These are phyloP conservation scores for Eutypa lata DNA, from an alignment of 2,329 filamentous ascomycete genomes.

Conservation along the genomic window DNA sequence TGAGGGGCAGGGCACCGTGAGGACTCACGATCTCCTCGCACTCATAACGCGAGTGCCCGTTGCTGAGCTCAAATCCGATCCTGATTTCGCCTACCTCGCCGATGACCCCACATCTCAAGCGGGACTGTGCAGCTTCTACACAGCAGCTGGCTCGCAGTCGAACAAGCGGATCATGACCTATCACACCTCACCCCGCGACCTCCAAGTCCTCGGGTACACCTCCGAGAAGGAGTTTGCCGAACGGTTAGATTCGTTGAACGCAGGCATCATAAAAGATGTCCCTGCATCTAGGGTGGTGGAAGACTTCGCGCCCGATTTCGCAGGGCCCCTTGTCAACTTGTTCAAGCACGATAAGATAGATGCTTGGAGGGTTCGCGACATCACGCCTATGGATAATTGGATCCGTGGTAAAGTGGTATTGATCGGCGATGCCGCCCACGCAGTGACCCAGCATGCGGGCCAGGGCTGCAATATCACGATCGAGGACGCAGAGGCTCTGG, in stretches of 20 bases:
- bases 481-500: conserved; percentile 21
- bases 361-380: conserved; percentile 18
- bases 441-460: conserved; percentile 17
- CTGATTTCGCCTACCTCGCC: conserved; percentile 13
- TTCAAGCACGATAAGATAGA: conserved; percentile 15
- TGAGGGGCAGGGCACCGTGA: conserved; percentile 6
- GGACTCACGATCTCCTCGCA: conserved; percentile 8
- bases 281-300: conserved; percentile 11
- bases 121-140: conserved; percentile 12
- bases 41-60: conserved; percentile 17
- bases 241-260: conserved; percentile 14
- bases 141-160: conserved; percentile 3
- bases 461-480: conserved; percentile 22
- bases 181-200: conserved; percentile 11
- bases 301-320: conserved; percentile 13
- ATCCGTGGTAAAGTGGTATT: conserved; percentile 17
- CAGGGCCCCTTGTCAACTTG: conserved; percentile 10
- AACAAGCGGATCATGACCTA: conserved; percentile 17
- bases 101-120: conserved; percentile 10
- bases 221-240: conserved; percentile 16
- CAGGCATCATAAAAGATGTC: conserved; percentile 16
- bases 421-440: conserved; percentile 22
- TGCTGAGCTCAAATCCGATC: conserved; percentile 10
- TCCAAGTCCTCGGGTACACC: conserved; percentile 19
- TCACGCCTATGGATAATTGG: conserved; percentile 17